Evolutionary conservation across 2,329 filamentous ascomycete genomes (phyloP).

Genomic region (Clonostachys rosea): DNA sequence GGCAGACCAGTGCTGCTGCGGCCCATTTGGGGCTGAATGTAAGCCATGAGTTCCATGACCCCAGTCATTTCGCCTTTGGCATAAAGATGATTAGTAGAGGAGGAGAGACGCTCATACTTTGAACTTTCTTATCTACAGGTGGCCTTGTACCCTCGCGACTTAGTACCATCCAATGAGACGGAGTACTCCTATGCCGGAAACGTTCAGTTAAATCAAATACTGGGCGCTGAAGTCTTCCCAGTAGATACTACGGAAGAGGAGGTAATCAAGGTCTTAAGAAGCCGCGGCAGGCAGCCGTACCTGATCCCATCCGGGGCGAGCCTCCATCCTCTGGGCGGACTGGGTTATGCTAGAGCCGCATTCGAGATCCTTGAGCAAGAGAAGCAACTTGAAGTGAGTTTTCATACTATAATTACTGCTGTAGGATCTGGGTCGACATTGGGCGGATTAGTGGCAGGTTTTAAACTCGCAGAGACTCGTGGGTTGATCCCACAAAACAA

Average conservation of each 20-base stretch:
- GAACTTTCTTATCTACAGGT: neutral
- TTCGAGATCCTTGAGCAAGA: constrained; percentile 59
- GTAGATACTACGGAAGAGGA: constrained; percentile 1
- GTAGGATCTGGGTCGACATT: constrained; percentile 61
- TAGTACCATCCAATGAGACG: neutral
- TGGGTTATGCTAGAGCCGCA: constrained; percentile 63
- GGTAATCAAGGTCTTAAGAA: constrained; percentile 5
- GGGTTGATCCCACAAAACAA: constrained; percentile 7
- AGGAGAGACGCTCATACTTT: neutral
- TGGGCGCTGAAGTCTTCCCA: constrained; percentile 8
- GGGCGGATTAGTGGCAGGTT: constrained; percentile 62
- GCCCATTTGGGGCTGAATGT: constrained; percentile 16
- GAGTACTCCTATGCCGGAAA: constrained; percentile 8
- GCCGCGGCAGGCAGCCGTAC: constrained; percentile 51
- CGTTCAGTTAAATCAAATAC: constrained; percentile 10
- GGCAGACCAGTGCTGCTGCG: constrained; percentile 24
- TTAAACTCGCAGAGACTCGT: constrained; percentile 47
- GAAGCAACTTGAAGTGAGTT: constrained; percentile 45
- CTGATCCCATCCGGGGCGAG: constrained; percentile 61
- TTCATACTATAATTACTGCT: constrained; percentile 57
- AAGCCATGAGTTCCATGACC: constrained; percentile 4
- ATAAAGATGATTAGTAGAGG: neutral
- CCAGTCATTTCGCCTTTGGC: neutral
- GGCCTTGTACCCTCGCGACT: constrained; percentile 2
- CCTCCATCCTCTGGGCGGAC: constrained; percentile 57